These are phyloP conservation scores for Candida buenavistaensis DNA, from an alignment of 1,139 yeast species.

Conservation along the genomic window DNA sequence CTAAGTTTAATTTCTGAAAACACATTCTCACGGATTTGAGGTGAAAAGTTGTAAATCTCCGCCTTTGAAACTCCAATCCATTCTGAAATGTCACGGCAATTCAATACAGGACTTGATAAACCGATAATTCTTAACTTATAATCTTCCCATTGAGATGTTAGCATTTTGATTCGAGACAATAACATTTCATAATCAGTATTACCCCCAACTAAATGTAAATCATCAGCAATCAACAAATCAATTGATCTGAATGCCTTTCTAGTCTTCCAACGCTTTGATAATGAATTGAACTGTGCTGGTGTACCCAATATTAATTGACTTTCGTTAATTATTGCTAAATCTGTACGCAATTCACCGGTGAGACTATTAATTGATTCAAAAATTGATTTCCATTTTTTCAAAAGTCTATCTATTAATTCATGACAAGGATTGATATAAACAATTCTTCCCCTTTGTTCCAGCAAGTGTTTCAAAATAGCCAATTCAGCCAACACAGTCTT, in stretches of 20 bases:
- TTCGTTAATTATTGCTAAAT: constrained; percentile 53
- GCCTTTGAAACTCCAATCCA: constrained; percentile 76
- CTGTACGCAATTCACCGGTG: constrained; percentile 61
- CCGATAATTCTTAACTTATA: constrained; percentile 59
- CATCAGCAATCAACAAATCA: constrained; percentile 72
- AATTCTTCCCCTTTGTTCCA: constrained; percentile 58
- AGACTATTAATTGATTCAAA: constrained; percentile 52
- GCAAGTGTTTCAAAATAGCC: constrained; percentile 73
- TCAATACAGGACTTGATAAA: constrained; percentile 67
- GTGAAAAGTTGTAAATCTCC: constrained; percentile 68
- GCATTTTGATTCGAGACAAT: constrained; percentile 69
- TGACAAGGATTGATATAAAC: constrained; percentile 68
- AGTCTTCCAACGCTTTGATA: constrained; percentile 82
- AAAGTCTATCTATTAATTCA: constrained; percentile 48
- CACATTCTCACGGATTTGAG: constrained; percentile 57
- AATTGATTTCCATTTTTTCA: constrained; percentile 51
- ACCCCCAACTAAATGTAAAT: constrained; percentile 68
- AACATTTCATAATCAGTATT: constrained; percentile 65
- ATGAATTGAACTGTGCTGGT: constrained; percentile 69
- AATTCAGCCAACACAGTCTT: constrained; percentile 72
- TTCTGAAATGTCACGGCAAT: constrained; percentile 75
- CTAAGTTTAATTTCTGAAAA: constrained; percentile 56
- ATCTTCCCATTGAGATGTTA: constrained; percentile 59
- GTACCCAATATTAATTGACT: constrained; percentile 76
- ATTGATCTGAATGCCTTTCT: constrained; percentile 68